These are phyloP conservation scores for Phytophthora idaei DNA, from an alignment of 352 stramenopile species.

Conservation along the genomic window DNA sequence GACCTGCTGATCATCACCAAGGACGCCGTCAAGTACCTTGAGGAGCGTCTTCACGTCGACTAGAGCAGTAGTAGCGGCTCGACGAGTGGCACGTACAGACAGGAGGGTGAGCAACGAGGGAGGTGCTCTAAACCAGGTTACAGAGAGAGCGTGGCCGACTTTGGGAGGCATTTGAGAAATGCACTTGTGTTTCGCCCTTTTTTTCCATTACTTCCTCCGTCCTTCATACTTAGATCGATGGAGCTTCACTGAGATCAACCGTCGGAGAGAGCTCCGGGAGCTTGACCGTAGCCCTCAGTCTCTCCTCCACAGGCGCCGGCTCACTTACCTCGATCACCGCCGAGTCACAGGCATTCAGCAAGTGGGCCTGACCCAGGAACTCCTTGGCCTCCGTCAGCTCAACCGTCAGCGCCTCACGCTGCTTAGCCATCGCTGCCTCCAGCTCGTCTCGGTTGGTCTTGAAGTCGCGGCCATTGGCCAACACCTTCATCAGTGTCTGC, in stretches of 20 bases:
- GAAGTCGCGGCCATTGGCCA: slow-evolving; percentile 59
- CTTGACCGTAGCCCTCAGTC: slow-evolving; percentile 65
- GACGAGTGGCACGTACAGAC: slow-evolving; percentile 20
- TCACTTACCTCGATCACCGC: slow-evolving; percentile 53
- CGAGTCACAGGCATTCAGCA: slow-evolving; percentile 43
- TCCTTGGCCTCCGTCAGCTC: slow-evolving; percentile 76
- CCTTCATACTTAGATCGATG: slow-evolving; percentile 51
- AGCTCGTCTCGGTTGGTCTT: slow-evolving; percentile 63
- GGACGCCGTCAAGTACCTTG: slow-evolving; percentile 88
- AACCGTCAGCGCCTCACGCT: slow-evolving; percentile 64
- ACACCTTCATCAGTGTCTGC: slow-evolving; percentile 57
- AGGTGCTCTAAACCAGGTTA: slow-evolving; percentile 22
- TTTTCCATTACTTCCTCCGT: slow-evolving; percentile 5
- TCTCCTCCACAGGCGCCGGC: slow-evolving; percentile 66
- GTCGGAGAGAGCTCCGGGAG: slow-evolving; percentile 43
- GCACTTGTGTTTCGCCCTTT: slow-evolving; percentile 17
- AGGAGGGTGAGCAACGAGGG: slow-evolving; percentile 10
- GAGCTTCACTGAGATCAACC: slow-evolving; percentile 55
- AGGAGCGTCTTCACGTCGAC: slow-evolving; percentile 86
- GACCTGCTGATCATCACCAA: slow-evolving; percentile 87
- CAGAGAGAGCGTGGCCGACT: slow-evolving; percentile 28
- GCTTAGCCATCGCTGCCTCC: slow-evolving; percentile 68
- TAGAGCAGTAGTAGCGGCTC: slow-evolving; percentile 38
- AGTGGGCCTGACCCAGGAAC: slow-evolving; percentile 74
- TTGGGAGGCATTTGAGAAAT: slow-evolving; percentile 17